These are phyloP conservation scores for Syzygium malaccense DNA, from an alignment of 441 rosid genomes.

Conservation along the genomic window DNA sequence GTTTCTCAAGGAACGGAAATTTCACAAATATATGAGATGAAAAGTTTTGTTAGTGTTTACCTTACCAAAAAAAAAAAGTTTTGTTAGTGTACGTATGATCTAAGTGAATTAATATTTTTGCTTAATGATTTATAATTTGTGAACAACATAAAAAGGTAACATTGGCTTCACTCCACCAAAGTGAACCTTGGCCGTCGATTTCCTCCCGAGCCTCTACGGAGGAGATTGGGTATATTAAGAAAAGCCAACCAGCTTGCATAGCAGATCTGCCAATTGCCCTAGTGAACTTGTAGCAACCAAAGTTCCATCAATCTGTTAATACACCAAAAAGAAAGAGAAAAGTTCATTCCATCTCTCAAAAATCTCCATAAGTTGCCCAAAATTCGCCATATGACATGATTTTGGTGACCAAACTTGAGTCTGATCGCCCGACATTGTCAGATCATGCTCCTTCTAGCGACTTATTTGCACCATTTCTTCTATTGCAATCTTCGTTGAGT, in stretches of 20 bases:
- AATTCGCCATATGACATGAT: neutral
- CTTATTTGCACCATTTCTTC: neutral
- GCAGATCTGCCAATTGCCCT: neutral
- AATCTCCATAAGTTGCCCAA: neutral
- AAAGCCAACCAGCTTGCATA: slow-evolving; percentile 9
- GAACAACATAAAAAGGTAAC: neutral
- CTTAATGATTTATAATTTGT: neutral
- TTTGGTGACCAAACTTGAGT: neutral
- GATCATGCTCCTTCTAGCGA: neutral
- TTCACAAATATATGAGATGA: neutral
- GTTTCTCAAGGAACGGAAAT: neutral
- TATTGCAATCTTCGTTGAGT: no score
- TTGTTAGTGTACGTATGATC: neutral
- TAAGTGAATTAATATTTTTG: neutral
- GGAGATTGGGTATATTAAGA: neutral
- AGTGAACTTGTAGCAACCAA: slow-evolving; percentile 4
- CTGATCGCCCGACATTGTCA: neutral
- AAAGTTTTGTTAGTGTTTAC: neutral
- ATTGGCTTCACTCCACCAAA: slow-evolving; percentile 22
- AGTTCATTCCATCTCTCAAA: neutral
- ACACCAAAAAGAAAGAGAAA: neutral
- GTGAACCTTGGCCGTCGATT: slow-evolving; percentile 20
- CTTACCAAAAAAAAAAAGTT: no score
- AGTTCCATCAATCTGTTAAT: slow-evolving; percentile 13
- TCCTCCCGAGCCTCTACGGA: slow-evolving; percentile 10